These are phyloP conservation scores for Serpula lacrymans DNA, from an alignment of 768 basidiomycete species.

Conservation along the genomic window DNA sequence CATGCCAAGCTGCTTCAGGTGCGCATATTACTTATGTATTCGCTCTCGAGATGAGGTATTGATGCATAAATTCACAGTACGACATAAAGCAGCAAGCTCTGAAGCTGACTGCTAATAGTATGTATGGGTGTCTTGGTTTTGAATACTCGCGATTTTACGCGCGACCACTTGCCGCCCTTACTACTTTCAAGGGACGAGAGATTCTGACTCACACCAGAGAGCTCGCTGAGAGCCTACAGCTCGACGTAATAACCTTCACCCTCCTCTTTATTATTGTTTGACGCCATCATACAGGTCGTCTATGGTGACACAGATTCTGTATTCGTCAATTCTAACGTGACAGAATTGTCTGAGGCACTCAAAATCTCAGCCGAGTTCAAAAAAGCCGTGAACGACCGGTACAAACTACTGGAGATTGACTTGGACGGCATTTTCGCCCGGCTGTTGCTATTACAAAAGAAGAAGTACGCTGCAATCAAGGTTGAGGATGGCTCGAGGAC, in stretches of 20 bases:
- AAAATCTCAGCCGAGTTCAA: constrained; percentile 93
- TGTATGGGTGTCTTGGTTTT: constrained; percentile 99
- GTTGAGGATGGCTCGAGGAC: constrained; percentile 80
- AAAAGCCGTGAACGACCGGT: constrained; percentile 93
- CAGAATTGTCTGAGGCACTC: constrained; percentile 82
- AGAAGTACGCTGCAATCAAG: constrained; percentile 98
- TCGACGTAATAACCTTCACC: constrained; percentile 67
- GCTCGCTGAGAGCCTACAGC: constrained; percentile 82
- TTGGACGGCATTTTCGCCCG: constrained; percentile 93
- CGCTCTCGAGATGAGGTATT: neutral
- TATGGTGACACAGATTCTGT: constrained; percentile 99
- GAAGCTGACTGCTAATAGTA: constrained; percentile 98
- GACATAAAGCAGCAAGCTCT: constrained; percentile 97
- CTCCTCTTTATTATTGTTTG: neutral
- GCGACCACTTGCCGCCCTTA: constrained; percentile 92
- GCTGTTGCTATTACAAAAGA: constrained; percentile 91
- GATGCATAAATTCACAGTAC: constrained; percentile 48
- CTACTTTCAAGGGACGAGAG: constrained; percentile 96
- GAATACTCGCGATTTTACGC: constrained; percentile 97
- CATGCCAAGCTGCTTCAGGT: constrained; percentile 84
- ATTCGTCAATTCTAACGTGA: constrained; percentile 95
- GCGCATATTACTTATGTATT: constrained; percentile 8
- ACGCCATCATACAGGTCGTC: constrained; percentile 63
- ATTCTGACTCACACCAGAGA: constrained; percentile 93
- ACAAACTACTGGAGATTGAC: constrained; percentile 95